phyloP scores from a whole-genome alignment of 768 basidiomycete species.

The Fomitopsis serialis region DNA sequence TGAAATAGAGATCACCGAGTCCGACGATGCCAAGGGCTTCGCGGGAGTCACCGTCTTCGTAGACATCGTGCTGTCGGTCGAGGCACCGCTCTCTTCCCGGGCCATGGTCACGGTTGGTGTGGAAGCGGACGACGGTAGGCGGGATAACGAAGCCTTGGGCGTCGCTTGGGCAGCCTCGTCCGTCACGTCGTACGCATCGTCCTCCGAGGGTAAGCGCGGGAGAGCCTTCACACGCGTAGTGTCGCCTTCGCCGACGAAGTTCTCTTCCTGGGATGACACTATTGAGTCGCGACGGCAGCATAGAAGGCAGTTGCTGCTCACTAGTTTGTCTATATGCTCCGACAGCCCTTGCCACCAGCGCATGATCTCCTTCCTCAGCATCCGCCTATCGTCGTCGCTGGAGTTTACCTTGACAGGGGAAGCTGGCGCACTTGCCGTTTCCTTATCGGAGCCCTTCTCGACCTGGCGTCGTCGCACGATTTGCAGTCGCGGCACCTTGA shows the following conservation, averaged over 20 bases:
- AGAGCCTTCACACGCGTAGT: constrained; percentile 39
- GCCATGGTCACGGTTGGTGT: constrained; percentile 7
- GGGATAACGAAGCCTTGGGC: constrained; percentile 14
- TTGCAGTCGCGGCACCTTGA: constrained; percentile 56
- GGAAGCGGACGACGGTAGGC: constrained; percentile 16
- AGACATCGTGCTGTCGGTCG: constrained; percentile 3
- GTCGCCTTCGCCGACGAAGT: constrained; percentile 20
- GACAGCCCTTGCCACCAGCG: constrained; percentile 63
- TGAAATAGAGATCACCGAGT: constrained; percentile 9
- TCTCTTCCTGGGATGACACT: constrained; percentile 37
- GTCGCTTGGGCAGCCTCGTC: constrained; percentile 16
- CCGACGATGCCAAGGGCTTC: not conserved
- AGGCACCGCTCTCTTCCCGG: not conserved
- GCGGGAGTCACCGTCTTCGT: not conserved
- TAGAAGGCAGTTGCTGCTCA: too few species aligned
- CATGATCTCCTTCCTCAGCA: constrained; percentile 55
- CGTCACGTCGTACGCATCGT: constrained; percentile 38
- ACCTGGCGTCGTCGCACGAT: constrained; percentile 30
- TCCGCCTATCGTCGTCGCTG: constrained; percentile 35
- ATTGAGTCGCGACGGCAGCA: too few species aligned
- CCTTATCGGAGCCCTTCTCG: constrained; percentile 10
- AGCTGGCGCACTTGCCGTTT: not conserved
- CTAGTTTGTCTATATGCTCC: constrained; percentile 56
- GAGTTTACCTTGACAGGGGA: constrained; percentile 4
- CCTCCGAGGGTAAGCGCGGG: constrained; percentile 54